phyloP scores from a whole-genome alignment of 306 rosid species.

The Albizia julibrissin region DNA sequence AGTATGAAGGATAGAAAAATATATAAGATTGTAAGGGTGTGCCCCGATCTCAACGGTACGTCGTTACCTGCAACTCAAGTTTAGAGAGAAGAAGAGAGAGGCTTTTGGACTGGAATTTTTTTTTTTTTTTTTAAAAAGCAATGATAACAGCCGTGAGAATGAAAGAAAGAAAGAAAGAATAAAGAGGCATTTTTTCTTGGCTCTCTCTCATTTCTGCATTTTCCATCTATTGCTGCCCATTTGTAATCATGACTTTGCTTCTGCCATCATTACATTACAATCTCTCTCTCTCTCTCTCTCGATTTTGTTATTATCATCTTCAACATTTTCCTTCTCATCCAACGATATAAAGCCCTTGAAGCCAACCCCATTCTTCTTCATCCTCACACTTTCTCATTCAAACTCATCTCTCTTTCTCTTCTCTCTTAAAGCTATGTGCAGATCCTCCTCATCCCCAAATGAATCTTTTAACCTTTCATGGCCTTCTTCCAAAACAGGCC shows the following conservation, averaged over 20 bases:
- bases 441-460: slow-evolving; percentile 42
- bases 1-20: too few species aligned
- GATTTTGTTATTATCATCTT: background rate
- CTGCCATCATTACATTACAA: slow-evolving; percentile 64
- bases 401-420: background rate
- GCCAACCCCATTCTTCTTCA: slow-evolving; percentile 18
- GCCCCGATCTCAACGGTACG: slow-evolving; percentile 22
- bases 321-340: background rate
- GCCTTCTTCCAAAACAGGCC: slow-evolving; percentile 36
- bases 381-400: slow-evolving; percentile 9
- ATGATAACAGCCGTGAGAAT: slow-evolving; percentile 34
- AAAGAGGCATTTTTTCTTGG: slow-evolving; percentile 29
- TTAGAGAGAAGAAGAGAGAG: background rate
- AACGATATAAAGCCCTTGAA: slow-evolving; percentile 38
- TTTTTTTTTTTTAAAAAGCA: slow-evolving; percentile 24
- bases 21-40: background rate
- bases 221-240: slow-evolving; percentile 59
- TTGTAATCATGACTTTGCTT: slow-evolving; percentile 68
- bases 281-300: slow-evolving; percentile 41
- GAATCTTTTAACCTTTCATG: slow-evolving; percentile 37
- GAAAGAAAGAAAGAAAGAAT: slow-evolving; percentile 21
- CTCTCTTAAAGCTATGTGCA: slow-evolving; percentile 42
- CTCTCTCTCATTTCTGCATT: slow-evolving; percentile 42
- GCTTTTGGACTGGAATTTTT: background rate
- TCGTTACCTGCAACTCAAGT: slow-evolving; percentile 24